Evolutionary conservation across 2,329 filamentous ascomycete genomes (phyloP).

Genomic region (Gliomastix tumulicola): DNA sequence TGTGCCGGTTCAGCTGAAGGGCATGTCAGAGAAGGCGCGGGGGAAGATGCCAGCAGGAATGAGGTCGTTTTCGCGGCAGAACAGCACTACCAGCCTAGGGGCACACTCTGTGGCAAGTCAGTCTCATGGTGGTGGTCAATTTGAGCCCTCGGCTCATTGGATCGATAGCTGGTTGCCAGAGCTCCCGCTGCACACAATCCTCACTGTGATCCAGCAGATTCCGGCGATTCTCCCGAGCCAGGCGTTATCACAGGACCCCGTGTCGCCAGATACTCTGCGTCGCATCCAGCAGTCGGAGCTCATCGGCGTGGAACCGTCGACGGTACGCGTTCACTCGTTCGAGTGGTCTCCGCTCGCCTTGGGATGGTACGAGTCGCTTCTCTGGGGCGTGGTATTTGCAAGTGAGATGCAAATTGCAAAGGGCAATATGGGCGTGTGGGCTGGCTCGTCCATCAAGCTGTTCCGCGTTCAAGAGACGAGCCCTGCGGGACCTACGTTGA

Average conservation of each 20-base stretch:
- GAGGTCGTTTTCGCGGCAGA: conserved; percentile 80
- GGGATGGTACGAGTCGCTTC: conserved; percentile 90
- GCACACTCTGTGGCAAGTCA: conserved; percentile 54
- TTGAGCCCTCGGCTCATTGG: conserved; percentile 77
- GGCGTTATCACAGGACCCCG: conserved; percentile 32
- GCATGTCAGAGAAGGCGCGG: conserved; percentile 95
- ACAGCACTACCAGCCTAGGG: conserved; percentile 75
- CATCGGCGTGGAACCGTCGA: conserved; percentile 65
- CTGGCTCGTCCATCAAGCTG: conserved; percentile 77
- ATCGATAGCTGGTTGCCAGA: conserved; percentile 93
- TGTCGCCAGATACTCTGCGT: conserved; percentile 38
- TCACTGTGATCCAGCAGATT: conserved; percentile 67
- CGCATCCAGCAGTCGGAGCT: conserved; percentile 56
- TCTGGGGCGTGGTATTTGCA: conserved; percentile 91
- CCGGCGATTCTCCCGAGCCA: conserved; percentile 48
- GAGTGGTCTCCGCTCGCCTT: conserved; percentile 88
- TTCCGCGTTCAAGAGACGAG: conserved; percentile 87
- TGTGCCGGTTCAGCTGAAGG: conserved; percentile 73
- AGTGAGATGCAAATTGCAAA: conserved; percentile 83
- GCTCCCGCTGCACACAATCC: conserved; percentile 77
- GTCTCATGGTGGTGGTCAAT: conserved; percentile 51
- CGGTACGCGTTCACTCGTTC: conserved; percentile 78
- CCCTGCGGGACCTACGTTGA: conserved; percentile 70
- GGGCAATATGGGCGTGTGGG: conserved; percentile 90
- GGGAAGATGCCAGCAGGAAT: conserved; percentile 89